phyloP scores from a whole-genome alignment of 768 basidiomycete genomes.

The Leccinum truebloodii region DNA sequence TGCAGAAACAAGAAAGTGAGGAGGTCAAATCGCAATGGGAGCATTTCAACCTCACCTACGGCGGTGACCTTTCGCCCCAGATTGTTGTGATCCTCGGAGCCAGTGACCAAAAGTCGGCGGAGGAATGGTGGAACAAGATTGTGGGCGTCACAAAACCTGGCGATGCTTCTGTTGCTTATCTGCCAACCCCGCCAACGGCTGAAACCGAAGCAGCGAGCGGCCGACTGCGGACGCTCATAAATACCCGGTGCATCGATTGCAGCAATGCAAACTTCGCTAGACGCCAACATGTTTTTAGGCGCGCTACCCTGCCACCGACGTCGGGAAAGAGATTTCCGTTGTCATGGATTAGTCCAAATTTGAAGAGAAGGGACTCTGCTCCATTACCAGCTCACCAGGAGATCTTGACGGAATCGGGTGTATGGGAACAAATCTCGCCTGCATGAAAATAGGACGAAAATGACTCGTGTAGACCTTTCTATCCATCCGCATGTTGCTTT shows the following conservation, averaged over 20 bases:
- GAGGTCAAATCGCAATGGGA: slow-evolving; percentile 26
- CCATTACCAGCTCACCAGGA: slow-evolving; percentile 5
- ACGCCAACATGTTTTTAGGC: slow-evolving; percentile 16
- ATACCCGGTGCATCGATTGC: slow-evolving; percentile 28
- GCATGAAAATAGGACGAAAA: neutral
- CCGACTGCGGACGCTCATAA: slow-evolving; percentile 17
- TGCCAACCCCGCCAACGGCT: slow-evolving; percentile 10
- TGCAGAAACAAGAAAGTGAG: slow-evolving; percentile 4
- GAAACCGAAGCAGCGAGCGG: slow-evolving; percentile 6
- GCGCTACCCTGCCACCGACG: neutral
- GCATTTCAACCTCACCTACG: slow-evolving; percentile 23
- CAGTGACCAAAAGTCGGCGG: slow-evolving; percentile 17
- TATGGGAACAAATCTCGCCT: slow-evolving; percentile 21
- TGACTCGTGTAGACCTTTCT: no score
- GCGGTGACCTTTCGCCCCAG: slow-evolving; percentile 28
- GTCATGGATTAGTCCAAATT: slow-evolving; percentile 4
- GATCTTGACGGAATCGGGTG: slow-evolving; percentile 21
- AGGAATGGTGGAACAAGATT: slow-evolving; percentile 21
- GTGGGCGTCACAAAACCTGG: slow-evolving; percentile 2
- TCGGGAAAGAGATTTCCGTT: slow-evolving; percentile 6
- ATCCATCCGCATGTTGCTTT: no score
- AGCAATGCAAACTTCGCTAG: slow-evolving; percentile 13
- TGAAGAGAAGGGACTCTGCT: neutral
- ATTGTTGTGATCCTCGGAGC: slow-evolving; percentile 25
- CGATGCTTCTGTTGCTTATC: slow-evolving; percentile 17